A percentile compares a stretch with the other conserved stretches of the same genome.
Evolutionary conservation across 768 basidiomycete species (phyloP).

Genomic region (Astraeus odoratus): DNA sequence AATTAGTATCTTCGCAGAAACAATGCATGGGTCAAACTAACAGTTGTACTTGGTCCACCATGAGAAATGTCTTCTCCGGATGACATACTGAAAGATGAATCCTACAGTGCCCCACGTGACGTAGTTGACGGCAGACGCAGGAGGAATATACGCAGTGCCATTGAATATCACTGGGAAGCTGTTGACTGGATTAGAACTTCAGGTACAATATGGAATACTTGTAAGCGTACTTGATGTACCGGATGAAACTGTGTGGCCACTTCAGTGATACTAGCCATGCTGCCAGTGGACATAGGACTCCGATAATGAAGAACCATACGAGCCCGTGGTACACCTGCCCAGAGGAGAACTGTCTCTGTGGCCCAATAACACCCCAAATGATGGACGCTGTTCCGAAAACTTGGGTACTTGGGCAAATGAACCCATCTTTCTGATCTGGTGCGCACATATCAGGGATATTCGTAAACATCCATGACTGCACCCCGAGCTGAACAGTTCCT

Average conservation of each 20-base stretch:
- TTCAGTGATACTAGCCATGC: conserved; percentile 47
- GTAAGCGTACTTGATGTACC: conserved; percentile 53
- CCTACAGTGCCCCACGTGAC: conserved; percentile 61
- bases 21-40: conserved; percentile 8
- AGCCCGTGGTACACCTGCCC: conserved; percentile 60
- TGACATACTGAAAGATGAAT: conserved; percentile 57
- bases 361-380: conserved; percentile 81
- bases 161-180: conserved; percentile 45
- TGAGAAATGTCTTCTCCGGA: conserved; percentile 53
- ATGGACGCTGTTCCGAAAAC: conserved; percentile 78
- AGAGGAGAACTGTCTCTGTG: conserved; percentile 57
- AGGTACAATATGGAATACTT: background rate
- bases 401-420: conserved; percentile 63
- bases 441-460: conserved; percentile 32
- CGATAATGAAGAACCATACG: conserved; percentile 75
- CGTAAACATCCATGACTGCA: conserved; percentile 55
- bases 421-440: conserved; percentile 28
- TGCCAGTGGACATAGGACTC: conserved; percentile 51
- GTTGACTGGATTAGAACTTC: conserved; percentile 10
- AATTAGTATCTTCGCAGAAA: conserved; percentile 10
- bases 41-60: conserved; percentile 61
- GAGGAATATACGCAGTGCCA: conserved; percentile 55
- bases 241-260: conserved; percentile 57
- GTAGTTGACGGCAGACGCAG: conserved; percentile 60
- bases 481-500: conserved; percentile 59